A percentile compares a stretch with the other conserved stretches of the same genome.
Conservation (phyloP, 768 basidiomycete species). For the Dendrothele bispora region DNA sequence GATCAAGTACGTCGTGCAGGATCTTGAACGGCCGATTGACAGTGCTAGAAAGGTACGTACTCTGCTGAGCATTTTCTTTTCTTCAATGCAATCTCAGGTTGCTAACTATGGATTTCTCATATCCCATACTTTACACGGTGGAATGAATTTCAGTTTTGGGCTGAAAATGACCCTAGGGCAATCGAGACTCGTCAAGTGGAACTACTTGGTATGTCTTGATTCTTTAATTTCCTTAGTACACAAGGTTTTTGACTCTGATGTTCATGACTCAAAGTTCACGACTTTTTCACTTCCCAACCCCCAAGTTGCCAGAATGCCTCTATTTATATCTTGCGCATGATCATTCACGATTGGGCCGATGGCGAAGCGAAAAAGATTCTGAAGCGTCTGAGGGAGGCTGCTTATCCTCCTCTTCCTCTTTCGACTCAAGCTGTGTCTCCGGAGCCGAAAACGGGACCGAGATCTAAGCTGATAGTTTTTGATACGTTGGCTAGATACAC, state of each 20-base stretch:
- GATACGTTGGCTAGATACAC: conserved; percentile 15
- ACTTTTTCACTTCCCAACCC: conserved; percentile 32
- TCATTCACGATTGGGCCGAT: conserved; percentile 33
- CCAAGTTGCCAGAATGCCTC: conserved; percentile 23
- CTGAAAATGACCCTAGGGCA: conserved; percentile 22
- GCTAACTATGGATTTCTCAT: too few species aligned
- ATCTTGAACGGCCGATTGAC: conserved; percentile 25
- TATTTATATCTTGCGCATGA: conserved; percentile 25
- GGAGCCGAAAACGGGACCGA: too few species aligned
- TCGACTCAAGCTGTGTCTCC: too few species aligned
- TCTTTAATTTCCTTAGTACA: neutral
- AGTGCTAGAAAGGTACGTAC: conserved; percentile 26
- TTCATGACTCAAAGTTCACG: conserved; percentile 16
- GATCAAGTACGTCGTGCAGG: conserved; percentile 37
- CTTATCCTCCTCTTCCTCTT: too few species aligned
- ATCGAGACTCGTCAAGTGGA: conserved; percentile 21
- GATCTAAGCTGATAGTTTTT: conserved; percentile 24
- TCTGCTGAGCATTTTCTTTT: too few species aligned
- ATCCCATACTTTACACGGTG: too few species aligned
- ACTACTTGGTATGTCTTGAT: conserved; percentile 10
- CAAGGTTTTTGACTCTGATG: neutral
- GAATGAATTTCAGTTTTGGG: conserved; percentile 28
- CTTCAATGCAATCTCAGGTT: too few species aligned
- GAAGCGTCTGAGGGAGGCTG: conserved; percentile 20
- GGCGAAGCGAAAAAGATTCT: conserved; percentile 24